Conservation (phyloP, 2,329 filamentous ascomycete species). For the Xylaria multiplex region DNA sequence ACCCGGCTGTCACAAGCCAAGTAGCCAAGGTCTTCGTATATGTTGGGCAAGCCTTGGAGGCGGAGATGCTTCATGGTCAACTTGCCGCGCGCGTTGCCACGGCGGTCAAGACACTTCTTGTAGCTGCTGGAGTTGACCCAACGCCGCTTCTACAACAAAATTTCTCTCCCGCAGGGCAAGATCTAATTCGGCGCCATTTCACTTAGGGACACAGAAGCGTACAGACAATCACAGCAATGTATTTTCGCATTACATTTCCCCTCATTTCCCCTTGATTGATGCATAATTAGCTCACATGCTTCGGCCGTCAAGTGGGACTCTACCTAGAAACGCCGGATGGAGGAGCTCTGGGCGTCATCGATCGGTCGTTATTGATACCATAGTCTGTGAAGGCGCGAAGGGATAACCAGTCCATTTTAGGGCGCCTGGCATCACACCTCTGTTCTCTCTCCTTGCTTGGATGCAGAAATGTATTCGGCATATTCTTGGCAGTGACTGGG, state of each 20-base stretch:
- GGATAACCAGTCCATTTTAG: slow-evolving; percentile 3
- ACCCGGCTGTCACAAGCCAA: slow-evolving; percentile 81
- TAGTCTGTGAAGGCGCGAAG: slow-evolving; percentile 14
- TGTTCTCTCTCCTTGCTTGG: slow-evolving; percentile 20
- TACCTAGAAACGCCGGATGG: slow-evolving; percentile 9
- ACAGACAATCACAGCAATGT: slow-evolving; percentile 12
- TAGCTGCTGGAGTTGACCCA: slow-evolving; percentile 77
- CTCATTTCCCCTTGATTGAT: slow-evolving; percentile 3
- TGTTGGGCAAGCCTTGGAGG: slow-evolving; percentile 88
- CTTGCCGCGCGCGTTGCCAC: slow-evolving; percentile 80
- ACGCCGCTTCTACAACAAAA: slow-evolving; percentile 75
- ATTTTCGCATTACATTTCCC: not conserved
- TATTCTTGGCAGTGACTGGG: slow-evolving; percentile 11
- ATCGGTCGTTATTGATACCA: slow-evolving; percentile 31
- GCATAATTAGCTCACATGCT: slow-evolving; percentile 11
- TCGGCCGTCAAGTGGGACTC: slow-evolving; percentile 6
- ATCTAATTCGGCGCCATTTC: slow-evolving; percentile 82
- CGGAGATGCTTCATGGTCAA: slow-evolving; percentile 87
- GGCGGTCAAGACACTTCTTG: slow-evolving; percentile 81
- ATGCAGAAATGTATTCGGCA: slow-evolving; percentile 13
- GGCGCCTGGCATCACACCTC: slow-evolving; percentile 9
- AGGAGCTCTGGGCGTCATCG: slow-evolving; percentile 8
- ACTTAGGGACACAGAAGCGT: slow-evolving; percentile 54
- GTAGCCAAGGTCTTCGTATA: slow-evolving; percentile 84
- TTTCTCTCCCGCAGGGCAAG: slow-evolving; percentile 82